Base-by-base conservation (phyloP, 257 asterid species). In the Prunella vulgaris region DNA sequence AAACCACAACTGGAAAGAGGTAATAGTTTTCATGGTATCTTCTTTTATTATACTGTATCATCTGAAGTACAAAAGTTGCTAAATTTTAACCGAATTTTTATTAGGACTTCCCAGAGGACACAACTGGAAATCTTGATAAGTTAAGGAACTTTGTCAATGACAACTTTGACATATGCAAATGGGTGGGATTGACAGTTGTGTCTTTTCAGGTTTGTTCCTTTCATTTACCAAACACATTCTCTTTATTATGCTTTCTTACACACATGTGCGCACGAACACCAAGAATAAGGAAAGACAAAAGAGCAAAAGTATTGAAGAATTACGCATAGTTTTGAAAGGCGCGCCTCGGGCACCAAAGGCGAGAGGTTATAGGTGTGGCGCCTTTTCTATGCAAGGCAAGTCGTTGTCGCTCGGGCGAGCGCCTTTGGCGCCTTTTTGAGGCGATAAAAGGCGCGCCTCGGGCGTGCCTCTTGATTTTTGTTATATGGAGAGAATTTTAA, bases 1-100 rank as follows among this genome's bases (percentile, higher is more conserved):
- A 54, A 90, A 93, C 87, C 84, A 56, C 71, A 58, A 84, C 68
- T 93, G 98, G 98, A 87, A 85, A 77, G 96, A 90, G 94, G 98
- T 93, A 35, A 15, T 9, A 3, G 82, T 42, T 49, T 72, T 33
- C 60, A 35, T 68, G 12, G 40, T 69, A 5, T 40, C 52, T 61
- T 67, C 27, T 77, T 64, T 25, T 61, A 15, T 7, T 33, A 48
- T 49, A 22, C 51, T 10, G 54, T 33, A 69, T 76, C 46, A n/a
- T 68, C 63, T 44, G 35, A 28, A 25, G 27, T 46, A 56, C 25
- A 21, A 13, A 58, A 60, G 63, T 72, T 44, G 60, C 66, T 35
- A 33, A 20, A 42, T 40, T 58, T 58, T 25, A 4, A 60, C 33
- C 57, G 35, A 24, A 40, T 52, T 46, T 64, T 59, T 75, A 62